Evolutionary conservation across 129 eudicot species (phyloP), one percentile per base, ranked within the genome.

Genomic region (Flaveria brownii): DNA sequence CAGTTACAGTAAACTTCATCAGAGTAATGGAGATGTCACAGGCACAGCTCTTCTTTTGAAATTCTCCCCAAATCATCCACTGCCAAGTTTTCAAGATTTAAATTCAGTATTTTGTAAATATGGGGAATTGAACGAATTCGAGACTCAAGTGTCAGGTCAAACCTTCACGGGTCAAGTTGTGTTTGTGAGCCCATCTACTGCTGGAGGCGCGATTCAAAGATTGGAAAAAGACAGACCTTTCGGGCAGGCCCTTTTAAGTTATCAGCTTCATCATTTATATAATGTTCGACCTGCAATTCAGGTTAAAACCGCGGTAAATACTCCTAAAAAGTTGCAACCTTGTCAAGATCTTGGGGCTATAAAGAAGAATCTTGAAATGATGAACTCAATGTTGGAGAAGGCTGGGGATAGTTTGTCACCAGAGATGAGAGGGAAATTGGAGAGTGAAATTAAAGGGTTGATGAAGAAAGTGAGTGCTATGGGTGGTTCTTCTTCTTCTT

Each of bases 311-410:
- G 74, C 74, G n/a, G 15, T 51, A 20, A 52, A 59, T 9, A 78
- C 18, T 14, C 68, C 77, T 45, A 55, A 73, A 28, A n/a, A 57
- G 33, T 60, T 63, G 66, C 77, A 63, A 61, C 77, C 82, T 17
- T 67, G 81, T 80, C 82, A 45, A 47, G 90, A 89, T 74, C 83
- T 91, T 45, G 79, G 47, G 20, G 68, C 23, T 2, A 83, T 93
- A 16, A 88, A 76, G 76, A 73, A 87, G 87, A 91, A 87, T 72
- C 95, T 93, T 46, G 96, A 93, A 85, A 69, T 80, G 85, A 93
- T 93, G 98, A 90, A 82, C 20, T 42, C 72, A 54, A 88, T 89
- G 87, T 80, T 93, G 89, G 93, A 88, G 87, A 88, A 91, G 17
- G 82, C 91, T 0, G 98, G 98, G 6, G 78, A 70, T 59, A 80